Percentiles rank a stretch among this genome's conserved stretches.
phyloP scores from a whole-genome alignment of 108 stramenopile species.

The Nannochloropsis oceanica region DNA sequence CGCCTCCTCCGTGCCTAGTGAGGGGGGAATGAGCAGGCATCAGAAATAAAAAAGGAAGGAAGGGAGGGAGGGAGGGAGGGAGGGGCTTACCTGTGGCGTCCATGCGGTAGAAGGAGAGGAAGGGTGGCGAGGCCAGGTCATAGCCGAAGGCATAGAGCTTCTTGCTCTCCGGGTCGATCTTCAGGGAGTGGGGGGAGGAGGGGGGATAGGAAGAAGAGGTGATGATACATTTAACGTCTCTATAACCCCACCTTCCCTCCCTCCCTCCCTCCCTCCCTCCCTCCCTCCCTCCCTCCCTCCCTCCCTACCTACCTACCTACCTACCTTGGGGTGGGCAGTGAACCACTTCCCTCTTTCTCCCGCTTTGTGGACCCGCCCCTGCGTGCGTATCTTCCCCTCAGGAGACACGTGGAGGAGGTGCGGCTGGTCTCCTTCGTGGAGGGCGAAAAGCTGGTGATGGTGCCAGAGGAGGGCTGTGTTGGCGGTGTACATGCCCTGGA shows the following conservation, averaged over 20 bases:
- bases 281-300: no score
- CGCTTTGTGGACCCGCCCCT: not conserved
- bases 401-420: not conserved
- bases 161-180: constrained; percentile 65
- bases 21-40: not conserved
- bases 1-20: not conserved
- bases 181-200: not conserved
- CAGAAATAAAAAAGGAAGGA: not conserved
- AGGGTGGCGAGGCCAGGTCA: constrained; percentile 44
- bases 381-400: not conserved
- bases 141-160: no score
- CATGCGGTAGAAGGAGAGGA: constrained; percentile 42
- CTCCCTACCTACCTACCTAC: constrained; percentile 56
- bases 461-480: not conserved
- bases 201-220: not conserved
- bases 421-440: not conserved
- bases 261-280: not conserved
- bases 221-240: no score
- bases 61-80: not conserved
- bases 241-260: not conserved
- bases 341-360: not conserved
- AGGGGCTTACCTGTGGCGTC: constrained; percentile 75
- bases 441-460: not conserved
- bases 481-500: not conserved
- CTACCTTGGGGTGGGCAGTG: not conserved